Conservation (phyloP, 2,329 filamentous ascomycete species). For the Colletotrichum karsti region DNA sequence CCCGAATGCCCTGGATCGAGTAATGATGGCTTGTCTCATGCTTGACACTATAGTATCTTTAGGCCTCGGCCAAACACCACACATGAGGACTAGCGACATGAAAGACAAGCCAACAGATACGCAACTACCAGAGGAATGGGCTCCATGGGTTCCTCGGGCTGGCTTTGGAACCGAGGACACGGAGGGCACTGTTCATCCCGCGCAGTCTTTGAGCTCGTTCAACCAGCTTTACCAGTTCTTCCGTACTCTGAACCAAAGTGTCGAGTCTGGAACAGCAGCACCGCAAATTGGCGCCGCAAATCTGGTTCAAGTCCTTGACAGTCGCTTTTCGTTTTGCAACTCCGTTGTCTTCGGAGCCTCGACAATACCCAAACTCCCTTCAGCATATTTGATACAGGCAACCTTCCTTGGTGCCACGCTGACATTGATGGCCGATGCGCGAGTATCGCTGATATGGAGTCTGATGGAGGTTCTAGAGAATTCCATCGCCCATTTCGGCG, state of each 20-base stretch:
- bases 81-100: constrained; percentile 58
- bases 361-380: constrained; percentile 41
- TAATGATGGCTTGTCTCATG: constrained; percentile 65
- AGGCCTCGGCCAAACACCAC: constrained; percentile 57
- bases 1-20: constrained; percentile 27
- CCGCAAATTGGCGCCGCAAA: constrained; percentile 34
- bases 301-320: constrained; percentile 42
- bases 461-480: constrained; percentile 45
- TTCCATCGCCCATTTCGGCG: constrained; percentile 38
- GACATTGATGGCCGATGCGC: constrained; percentile 39
- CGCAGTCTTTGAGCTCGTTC: constrained; percentile 49
- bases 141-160: constrained; percentile 69
- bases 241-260: constrained; percentile 40
- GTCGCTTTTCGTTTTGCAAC: constrained; percentile 47
- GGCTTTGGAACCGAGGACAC: constrained; percentile 40
- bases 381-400: constrained; percentile 46
- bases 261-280: constrained; percentile 31
- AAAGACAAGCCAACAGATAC: constrained; percentile 61
- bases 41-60: constrained; percentile 67
- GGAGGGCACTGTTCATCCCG: constrained; percentile 32
- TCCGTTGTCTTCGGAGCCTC: constrained; percentile 45
- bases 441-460: constrained; percentile 45
- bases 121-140: constrained; percentile 78
- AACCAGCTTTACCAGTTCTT: constrained; percentile 51
- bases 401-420: constrained; percentile 47